Evolutionary conservation across 2,329 filamentous ascomycete genomes (phyloP), one percentile per base, ranked within the genome.

Genomic region (Peltaster fructicola): DNA sequence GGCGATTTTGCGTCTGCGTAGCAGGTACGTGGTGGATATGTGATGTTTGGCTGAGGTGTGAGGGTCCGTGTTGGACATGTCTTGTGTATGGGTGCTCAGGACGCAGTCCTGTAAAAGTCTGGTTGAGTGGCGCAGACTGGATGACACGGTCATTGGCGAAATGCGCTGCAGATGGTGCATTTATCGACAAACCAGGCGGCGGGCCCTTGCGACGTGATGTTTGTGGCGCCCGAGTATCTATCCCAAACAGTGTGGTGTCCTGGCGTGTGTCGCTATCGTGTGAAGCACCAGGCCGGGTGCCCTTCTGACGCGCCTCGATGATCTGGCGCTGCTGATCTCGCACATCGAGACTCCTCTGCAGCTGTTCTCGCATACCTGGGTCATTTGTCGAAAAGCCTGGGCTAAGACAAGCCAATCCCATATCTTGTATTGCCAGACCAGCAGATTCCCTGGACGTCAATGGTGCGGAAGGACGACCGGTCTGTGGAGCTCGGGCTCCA

Each of bases 351-450:
- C 88, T 95, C 39, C 85, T 72, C 53, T 95, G 82, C 26, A 98
- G 59, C 52, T 95, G 84, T 52, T 92, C 81, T 46, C 88, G 75
- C 81, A 93, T 90, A 11, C 77, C 68, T n/a, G 88, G 85, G 51
- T 98, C 82, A 41, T 95, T 79, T 9, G 88, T 95, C 37, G 90
- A 73, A 44, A 98, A 95, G 26, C 88, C 88, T 0, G 88, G 88
- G 2, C 88, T 95, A 27, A 98, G 61, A 44, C 88, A 98, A 20
- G 85, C 85, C 29, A 95, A 64, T 30, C 88, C 88, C 14, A 95
- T 78, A 52, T 93, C 81, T 42, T 91, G 82, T 45, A 95, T 85
- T 20, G 66, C 78, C 17, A 88, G 57, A 12, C 73, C 68, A 22
- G 63, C 64, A 30, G 56, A 64, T 32, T 90, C 80, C 38, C 80